Percentiles rank a stretch among this genome's conserved stretches.
Evolutionary conservation across 2,329 filamentous ascomycete species (phyloP).

Genomic region (Coniochaeta sp.): DNA sequence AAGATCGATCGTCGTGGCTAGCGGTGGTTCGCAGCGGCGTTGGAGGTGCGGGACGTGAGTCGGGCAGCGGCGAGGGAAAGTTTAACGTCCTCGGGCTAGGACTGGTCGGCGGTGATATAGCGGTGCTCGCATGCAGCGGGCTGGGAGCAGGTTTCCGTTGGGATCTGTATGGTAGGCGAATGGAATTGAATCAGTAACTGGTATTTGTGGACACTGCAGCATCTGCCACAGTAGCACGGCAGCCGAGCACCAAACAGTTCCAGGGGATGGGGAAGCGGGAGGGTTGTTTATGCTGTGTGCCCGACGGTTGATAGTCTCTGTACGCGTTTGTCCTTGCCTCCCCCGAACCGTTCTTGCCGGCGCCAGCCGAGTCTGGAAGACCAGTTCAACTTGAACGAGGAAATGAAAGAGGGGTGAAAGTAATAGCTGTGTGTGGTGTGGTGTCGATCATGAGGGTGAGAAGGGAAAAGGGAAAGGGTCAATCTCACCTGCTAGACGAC

Average conservation of each 20-base stretch:
- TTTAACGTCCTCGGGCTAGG: conserved; percentile 30
- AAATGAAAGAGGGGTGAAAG: background rate
- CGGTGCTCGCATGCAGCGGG: conserved; percentile 36
- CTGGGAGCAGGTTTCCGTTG: conserved; percentile 40
- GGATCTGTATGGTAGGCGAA: conserved; percentile 30
- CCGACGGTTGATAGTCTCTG: background rate
- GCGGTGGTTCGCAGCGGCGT: conserved; percentile 23
- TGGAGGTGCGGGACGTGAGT: conserved; percentile 12
- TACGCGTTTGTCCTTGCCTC: background rate
- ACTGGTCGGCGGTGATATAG: conserved; percentile 33
- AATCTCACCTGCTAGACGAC: conserved; percentile 7
- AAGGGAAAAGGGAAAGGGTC: background rate
- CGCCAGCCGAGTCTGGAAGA: background rate
- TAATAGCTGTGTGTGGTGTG: background rate
- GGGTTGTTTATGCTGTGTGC: conserved; percentile 3
- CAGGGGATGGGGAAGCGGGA: conserved; percentile 4
- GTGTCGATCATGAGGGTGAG: background rate
- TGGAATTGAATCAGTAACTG: conserved; percentile 18
- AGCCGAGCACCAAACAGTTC: conserved; percentile 11
- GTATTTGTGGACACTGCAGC: conserved; percentile 24
- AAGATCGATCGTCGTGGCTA: conserved; percentile 16
- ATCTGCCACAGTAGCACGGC: conserved; percentile 19
- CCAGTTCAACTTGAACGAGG: background rate
- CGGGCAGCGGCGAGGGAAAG: conserved; percentile 22
- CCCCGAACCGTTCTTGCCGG: background rate